Conservation (phyloP, 1,139 yeast species). For the Hanseniaspora sp. region DNA sequence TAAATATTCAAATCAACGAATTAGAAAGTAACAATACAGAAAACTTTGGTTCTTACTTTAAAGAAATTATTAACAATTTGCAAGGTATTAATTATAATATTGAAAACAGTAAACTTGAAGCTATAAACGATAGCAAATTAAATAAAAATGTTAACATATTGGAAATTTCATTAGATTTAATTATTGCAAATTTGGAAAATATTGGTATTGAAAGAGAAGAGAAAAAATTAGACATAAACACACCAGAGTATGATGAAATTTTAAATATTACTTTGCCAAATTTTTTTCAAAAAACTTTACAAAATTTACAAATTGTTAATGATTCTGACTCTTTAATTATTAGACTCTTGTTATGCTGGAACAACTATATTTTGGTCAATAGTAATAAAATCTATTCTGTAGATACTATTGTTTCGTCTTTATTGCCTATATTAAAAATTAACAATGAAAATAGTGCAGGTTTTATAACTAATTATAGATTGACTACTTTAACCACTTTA, state of each 20-base stretch:
- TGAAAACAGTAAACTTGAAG: not conserved
- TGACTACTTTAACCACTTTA: constrained; percentile 8
- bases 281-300: constrained; percentile 33
- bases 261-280: constrained; percentile 34
- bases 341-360: constrained; percentile 54
- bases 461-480: not conserved
- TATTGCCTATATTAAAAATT: constrained; percentile 18
- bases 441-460: not conserved
- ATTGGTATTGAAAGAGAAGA: constrained; percentile 27
- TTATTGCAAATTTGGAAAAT: constrained; percentile 62
- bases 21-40: constrained; percentile 3
- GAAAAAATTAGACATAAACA: not conserved
- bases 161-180: constrained; percentile 61
- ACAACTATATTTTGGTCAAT: constrained; percentile 48
- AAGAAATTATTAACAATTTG: constrained; percentile 7
- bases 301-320: not conserved
- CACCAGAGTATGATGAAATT: constrained; percentile 21
- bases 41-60: constrained; percentile 2
- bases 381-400: constrained; percentile 4
- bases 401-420: constrained; percentile 21
- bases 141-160: constrained; percentile 42
- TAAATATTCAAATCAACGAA: constrained; percentile 10
- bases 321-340: not conserved
- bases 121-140: not conserved
- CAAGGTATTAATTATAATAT: not conserved